A percentile compares a stretch with the other conserved stretches of the same genome.
phyloP scores from a whole-genome alignment of 176 grass and related monocot genomes.

The Carex littledalei region DNA sequence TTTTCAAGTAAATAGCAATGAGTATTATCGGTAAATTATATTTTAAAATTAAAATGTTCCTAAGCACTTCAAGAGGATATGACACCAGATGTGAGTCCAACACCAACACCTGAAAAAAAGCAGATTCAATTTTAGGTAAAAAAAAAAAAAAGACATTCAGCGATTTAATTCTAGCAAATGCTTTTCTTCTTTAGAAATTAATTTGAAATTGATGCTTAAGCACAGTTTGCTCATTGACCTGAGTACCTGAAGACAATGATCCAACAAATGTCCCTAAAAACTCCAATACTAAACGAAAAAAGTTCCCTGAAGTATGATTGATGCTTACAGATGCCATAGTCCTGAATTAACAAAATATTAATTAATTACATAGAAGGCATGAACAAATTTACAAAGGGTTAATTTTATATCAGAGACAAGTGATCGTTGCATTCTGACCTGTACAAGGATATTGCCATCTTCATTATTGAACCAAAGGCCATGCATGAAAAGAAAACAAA shows the following conservation, averaged over 20 bases:
- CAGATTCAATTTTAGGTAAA: neutral
- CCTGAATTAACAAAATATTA: constrained; percentile 26
- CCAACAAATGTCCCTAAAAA: constrained; percentile 60
- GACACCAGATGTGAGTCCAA: constrained; percentile 48
- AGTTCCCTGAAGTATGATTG: constrained; percentile 32
- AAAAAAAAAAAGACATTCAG: neutral
- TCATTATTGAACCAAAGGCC: constrained; percentile 29
- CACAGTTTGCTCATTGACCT: constrained; percentile 10
- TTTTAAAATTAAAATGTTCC: constrained; percentile 16
- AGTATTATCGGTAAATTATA: neutral
- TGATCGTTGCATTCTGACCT: constrained; percentile 37
- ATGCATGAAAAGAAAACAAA: constrained; percentile 10
- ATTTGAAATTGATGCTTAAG: neutral
- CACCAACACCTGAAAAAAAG: constrained; percentile 35
- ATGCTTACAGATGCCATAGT: constrained; percentile 44
- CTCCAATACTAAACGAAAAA: constrained; percentile 31
- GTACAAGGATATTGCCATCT: constrained; percentile 96
- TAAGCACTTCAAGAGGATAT: constrained; percentile 34
- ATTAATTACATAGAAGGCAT: neutral
- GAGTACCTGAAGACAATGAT: constrained; percentile 42
- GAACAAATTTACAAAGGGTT: neutral
- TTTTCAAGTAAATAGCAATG: neutral
- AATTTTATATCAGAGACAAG: neutral
- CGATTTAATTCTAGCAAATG: neutral
- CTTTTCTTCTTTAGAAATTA: neutral